These are phyloP conservation scores for Populus hybrid DNA, from an alignment of 441 rosid species.

Conservation along the genomic window DNA sequence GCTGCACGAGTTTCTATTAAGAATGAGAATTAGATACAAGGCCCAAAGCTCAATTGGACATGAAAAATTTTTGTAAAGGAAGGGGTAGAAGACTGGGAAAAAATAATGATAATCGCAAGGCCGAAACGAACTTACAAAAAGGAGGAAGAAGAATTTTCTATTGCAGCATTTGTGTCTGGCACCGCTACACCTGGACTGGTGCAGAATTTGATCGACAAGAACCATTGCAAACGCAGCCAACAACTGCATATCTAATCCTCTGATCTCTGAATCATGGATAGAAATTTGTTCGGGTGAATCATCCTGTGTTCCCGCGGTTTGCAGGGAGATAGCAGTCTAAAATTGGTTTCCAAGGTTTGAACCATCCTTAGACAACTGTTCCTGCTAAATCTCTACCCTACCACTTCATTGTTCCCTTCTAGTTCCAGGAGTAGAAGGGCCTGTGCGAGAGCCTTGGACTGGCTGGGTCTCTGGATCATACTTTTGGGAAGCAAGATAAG, in stretches of 20 bases:
- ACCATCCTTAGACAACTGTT: slow-evolving; percentile 4
- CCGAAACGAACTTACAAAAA: neutral
- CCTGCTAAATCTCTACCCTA: slow-evolving; percentile 6
- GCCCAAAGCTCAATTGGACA: slow-evolving; percentile 39
- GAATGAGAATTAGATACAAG: slow-evolving; percentile 31
- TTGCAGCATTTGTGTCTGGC: neutral
- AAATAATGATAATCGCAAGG: slow-evolving; percentile 6
- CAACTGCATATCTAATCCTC: slow-evolving; percentile 12
- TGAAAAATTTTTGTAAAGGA: slow-evolving; percentile 14
- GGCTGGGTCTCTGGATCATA: slow-evolving; percentile 44
- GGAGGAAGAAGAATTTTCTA: neutral
- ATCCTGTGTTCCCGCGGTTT: neutral
- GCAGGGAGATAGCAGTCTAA: neutral
- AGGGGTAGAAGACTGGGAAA: neutral
- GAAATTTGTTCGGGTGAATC: neutral
- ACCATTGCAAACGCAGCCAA: neutral
- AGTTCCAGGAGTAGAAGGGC: slow-evolving; percentile 45
- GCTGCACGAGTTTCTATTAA: slow-evolving; percentile 23
- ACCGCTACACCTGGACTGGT: neutral
- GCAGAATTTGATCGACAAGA: slow-evolving; percentile 19
- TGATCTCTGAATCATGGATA: slow-evolving; percentile 1
- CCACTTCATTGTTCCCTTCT: slow-evolving; percentile 40
- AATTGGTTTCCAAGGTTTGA: slow-evolving; percentile 11
- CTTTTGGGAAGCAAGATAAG: slow-evolving; percentile 73
- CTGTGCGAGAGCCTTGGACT: slow-evolving; percentile 30